Base-by-base conservation (phyloP, 179 eudicot species). In the Silene coronaria region DNA sequence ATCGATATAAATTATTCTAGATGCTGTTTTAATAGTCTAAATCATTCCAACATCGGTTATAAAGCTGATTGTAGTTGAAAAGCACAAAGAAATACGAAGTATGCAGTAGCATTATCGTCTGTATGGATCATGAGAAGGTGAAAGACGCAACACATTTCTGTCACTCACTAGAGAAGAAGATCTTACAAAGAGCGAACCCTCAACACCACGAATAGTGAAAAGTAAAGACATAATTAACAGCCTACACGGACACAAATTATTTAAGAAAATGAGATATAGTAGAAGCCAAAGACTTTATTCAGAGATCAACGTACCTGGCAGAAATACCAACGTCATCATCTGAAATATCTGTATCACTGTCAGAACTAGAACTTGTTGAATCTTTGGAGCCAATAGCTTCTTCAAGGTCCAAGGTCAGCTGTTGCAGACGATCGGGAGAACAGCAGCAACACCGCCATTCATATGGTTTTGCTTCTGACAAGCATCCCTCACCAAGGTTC, bases 391-490 rank as follows among this genome's bases (percentile, higher is more conserved):
- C 86, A 71, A 84, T 68, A 10, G 89, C 93, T 72, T 86, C 83
- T 77, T 89, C 89, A 59, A 86, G 83, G 73, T 84, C 86, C 46
- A 75, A 71, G 78, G 85, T 85, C 80, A 92, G 76, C 17, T 70
- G 75, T 81, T 84, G 84, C 87, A 92, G 77, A 19, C 87, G 83
- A 81, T 81, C 78, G 51, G 97, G 93, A 32, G 84, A 79, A 80
- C 97, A 92, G 75, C 86, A 85, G 78, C 93, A 92, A 58, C 97
- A 92, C 77, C 79, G 67, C 97, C 97, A 92, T 71, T 89, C 91
- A 55, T 67, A 71, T 32, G 73, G 70, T 58, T 83, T 71, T 53
- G 76, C 80, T 74, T 86, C 79, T 62, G 80, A 75, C 72, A 83
- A 77, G 74, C 80, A 82, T 69, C 83, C 89, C 77, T 87, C 86